phyloP scores from a whole-genome alignment of 2,329 filamentous ascomycete species.

The Periconia digitata region DNA sequence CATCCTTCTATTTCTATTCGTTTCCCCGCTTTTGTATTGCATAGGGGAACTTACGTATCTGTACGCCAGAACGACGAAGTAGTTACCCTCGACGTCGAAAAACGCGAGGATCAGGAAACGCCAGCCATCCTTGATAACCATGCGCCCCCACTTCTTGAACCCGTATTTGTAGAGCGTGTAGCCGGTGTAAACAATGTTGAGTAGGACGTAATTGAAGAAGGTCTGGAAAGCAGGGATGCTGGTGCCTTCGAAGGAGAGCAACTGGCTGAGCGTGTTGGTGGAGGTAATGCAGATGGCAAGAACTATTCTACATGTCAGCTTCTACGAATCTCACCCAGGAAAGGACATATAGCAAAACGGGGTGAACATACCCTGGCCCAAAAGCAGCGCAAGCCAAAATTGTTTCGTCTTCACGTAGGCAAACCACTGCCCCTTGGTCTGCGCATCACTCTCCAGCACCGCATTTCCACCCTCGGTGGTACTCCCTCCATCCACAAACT shows the following conservation, averaged over 20 bases:
- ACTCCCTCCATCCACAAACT: constrained; percentile 3
- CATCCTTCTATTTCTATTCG: not conserved
- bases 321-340: not conserved
- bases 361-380: constrained; percentile 61
- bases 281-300: constrained; percentile 79
- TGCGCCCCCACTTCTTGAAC: constrained; percentile 64
- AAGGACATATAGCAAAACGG: not conserved
- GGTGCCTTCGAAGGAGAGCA: constrained; percentile 68
- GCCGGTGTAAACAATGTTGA: constrained; percentile 79
- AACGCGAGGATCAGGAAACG: constrained; percentile 89
- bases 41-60: constrained; percentile 49
- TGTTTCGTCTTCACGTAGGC: constrained; percentile 80
- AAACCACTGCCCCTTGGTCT: constrained; percentile 52
- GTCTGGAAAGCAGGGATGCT: constrained; percentile 94
- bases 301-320: constrained; percentile 15
- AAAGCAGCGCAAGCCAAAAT: constrained; percentile 79
- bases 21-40: not conserved
- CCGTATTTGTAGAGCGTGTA: constrained; percentile 81
- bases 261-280: constrained; percentile 85
- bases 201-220: constrained; percentile 88
- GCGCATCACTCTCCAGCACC: constrained; percentile 39
- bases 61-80: constrained; percentile 95
- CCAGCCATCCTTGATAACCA: constrained; percentile 77
- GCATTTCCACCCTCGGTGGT: constrained; percentile 6
- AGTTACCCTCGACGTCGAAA: constrained; percentile 94